Conservation (phyloP, 768 basidiomycete species). For the Glaciozyma martinii region DNA sequence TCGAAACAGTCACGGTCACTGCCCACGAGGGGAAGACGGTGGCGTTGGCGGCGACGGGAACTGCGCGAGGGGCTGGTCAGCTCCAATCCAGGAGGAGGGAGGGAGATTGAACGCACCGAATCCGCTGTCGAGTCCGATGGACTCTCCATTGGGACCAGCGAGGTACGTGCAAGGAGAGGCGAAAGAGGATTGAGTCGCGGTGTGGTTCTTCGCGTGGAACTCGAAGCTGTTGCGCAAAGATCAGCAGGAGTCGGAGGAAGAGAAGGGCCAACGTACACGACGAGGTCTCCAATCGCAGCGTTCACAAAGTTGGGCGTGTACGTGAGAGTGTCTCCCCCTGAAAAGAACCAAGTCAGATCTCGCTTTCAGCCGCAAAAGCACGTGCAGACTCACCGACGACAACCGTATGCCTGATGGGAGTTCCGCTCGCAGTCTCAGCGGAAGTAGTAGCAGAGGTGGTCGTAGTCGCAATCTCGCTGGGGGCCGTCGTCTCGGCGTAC, state of each 20-base stretch:
- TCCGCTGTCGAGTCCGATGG: neutral
- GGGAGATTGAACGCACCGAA: neutral
- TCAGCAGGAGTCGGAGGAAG: neutral
- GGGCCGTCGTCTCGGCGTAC: too few relatives aligned
- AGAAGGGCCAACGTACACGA: neutral
- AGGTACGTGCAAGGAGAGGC: neutral
- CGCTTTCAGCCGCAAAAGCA: too few relatives aligned
- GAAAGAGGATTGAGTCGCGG: neutral
- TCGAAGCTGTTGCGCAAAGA: neutral
- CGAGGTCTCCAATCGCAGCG: neutral
- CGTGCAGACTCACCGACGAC: too few relatives aligned
- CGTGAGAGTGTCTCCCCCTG: neutral
- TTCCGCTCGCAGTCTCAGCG: too few relatives aligned
- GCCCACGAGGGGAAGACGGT: neutral
- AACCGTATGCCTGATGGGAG: too few relatives aligned
- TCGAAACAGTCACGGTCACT: neutral
- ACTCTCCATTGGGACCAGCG: neutral
- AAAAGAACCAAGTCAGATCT: too few relatives aligned
- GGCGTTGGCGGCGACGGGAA: neutral
- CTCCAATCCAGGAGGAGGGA: too few relatives aligned
- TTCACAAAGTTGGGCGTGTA: neutral
- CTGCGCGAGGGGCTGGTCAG: neutral
- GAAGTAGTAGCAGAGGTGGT: too few relatives aligned
- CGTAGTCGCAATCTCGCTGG: too few relatives aligned
- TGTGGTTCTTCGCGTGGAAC: neutral